A percentile compares a stretch with the other conserved stretches of the same genome.
These are phyloP conservation scores for Austroboletus olivaceoglutinosus DNA, from an alignment of 1,284 basidiomycete species.

Conservation along the genomic window DNA sequence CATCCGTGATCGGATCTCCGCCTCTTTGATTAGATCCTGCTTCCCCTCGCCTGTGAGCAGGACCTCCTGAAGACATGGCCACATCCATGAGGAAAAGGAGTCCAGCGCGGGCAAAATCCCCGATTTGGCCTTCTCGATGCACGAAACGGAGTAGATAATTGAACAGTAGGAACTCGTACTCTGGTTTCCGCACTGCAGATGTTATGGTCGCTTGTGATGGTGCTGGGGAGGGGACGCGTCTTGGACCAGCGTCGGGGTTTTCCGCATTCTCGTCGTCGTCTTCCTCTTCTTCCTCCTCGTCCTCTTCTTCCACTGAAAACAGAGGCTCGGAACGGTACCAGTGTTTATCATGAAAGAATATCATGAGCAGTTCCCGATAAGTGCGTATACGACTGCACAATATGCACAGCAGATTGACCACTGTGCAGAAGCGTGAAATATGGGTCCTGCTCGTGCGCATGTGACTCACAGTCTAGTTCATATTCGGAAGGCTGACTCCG, in stretches of 20 bases:
- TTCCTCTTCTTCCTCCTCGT: slow-evolving; percentile 54
- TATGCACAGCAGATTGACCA: slow-evolving; percentile 89
- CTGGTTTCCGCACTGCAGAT: slow-evolving; percentile 63
- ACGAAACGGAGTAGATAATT: slow-evolving; percentile 95
- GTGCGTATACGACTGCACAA: slow-evolving; percentile 88
- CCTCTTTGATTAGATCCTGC: slow-evolving; percentile 21
- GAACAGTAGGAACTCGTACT: slow-evolving; percentile 94
- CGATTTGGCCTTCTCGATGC: slow-evolving; percentile 91
- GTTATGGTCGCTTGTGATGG: slow-evolving; percentile 60
- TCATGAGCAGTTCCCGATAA: slow-evolving; percentile 88
- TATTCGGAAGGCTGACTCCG: slow-evolving; percentile 76
- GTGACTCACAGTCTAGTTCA: slow-evolving; percentile 74
- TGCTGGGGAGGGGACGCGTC: slow-evolving; percentile 50
- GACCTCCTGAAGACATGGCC: slow-evolving; percentile 75
- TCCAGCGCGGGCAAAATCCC: slow-evolving; percentile 92
- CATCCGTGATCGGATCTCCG: slow-evolving; percentile 74
- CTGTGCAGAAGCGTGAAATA: slow-evolving; percentile 36
- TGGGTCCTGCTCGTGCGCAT: background rate
- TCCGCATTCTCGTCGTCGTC: slow-evolving; percentile 40
- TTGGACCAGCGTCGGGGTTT: slow-evolving; percentile 25
- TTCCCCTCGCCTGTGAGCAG: slow-evolving; percentile 40
- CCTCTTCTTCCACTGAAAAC: slow-evolving; percentile 67
- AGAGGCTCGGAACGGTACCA: slow-evolving; percentile 73
- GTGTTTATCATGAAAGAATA: slow-evolving; percentile 93
- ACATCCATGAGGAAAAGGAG: slow-evolving; percentile 92